A percentile compares a stretch with the other conserved stretches of the same genome.
Evolutionary conservation across 306 rosid genomes (phyloP).

Genomic region (Dryas octopetala): DNA sequence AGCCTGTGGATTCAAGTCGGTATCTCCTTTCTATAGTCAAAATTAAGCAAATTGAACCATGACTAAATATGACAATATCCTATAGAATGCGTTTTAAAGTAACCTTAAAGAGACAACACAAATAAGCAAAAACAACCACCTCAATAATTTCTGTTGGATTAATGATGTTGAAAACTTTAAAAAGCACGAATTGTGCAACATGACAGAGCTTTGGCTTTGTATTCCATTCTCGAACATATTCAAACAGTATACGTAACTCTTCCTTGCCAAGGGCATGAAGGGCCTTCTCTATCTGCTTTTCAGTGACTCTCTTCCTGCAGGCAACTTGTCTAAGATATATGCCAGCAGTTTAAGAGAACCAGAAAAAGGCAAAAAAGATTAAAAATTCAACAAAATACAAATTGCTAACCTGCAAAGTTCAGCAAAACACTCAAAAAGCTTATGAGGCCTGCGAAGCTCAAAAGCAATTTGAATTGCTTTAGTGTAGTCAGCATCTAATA

Average conservation of each 20-base stretch:
- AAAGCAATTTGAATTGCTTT: conserved; percentile 89
- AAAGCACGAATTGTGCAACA: conserved; percentile 81
- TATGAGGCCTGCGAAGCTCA: conserved; percentile 82
- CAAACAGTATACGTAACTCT: conserved; percentile 61
- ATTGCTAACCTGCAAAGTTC: conserved; percentile 76
- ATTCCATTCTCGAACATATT: conserved; percentile 86
- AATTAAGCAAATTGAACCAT: too few species aligned
- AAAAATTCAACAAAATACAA: too few species aligned
- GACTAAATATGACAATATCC: not conserved
- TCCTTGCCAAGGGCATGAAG: conserved; percentile 55
- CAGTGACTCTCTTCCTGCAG: conserved; percentile 66
- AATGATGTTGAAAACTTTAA: conserved; percentile 65
- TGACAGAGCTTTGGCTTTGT: conserved; percentile 85
- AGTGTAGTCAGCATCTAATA: conserved; percentile 74
- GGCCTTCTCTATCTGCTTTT: conserved; percentile 55
- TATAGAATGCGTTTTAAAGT: not conserved
- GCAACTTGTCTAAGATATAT: conserved; percentile 26
- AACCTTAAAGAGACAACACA: not conserved
- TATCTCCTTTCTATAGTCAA: too few species aligned
- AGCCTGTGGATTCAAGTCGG: too few species aligned
- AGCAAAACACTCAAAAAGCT: conserved; percentile 59
- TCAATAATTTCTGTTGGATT: conserved; percentile 69
- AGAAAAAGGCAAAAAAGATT: not conserved
- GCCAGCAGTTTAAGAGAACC: not conserved
- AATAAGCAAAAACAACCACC: conserved; percentile 36